Evolutionary conservation across 805 yeast species (phyloP).

Genomic region (Yamadazyma sp.): DNA sequence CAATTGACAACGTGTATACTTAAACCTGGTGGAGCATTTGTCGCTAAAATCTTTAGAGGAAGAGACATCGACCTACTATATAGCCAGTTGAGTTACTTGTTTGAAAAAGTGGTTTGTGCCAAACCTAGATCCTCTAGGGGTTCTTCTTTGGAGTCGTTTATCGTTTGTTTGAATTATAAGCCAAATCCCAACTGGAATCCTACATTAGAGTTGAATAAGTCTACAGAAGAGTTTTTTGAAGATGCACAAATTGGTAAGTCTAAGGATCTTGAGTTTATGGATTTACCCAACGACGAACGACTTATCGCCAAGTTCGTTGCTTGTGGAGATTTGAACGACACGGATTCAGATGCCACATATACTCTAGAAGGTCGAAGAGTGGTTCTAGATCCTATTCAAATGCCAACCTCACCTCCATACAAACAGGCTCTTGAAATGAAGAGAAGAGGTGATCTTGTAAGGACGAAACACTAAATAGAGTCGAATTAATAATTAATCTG

Average conservation of each 20-base stretch:
- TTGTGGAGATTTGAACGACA: constrained; percentile 86
- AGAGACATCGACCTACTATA: constrained; percentile 92
- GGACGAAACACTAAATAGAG: constrained; percentile 10
- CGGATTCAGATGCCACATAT: constrained; percentile 96
- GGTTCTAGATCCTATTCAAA: constrained; percentile 81
- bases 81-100: constrained; percentile 84
- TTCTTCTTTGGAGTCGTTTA: constrained; percentile 88
- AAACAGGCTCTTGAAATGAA: constrained; percentile 87
- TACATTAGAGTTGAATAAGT: constrained; percentile 48
- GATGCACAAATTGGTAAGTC: constrained; percentile 58
- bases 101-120: constrained; percentile 88
- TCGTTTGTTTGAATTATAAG: constrained; percentile 84
- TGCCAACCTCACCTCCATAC: constrained; percentile 97
- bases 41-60: constrained; percentile 95
- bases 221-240: constrained; percentile 83
- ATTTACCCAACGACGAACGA: constrained; percentile 62
- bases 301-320: constrained; percentile 88
- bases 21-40: constrained; percentile 88
- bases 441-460: constrained; percentile 55
- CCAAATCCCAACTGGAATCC: constrained; percentile 90
- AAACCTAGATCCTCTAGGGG: constrained; percentile 96
- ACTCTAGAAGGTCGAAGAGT: constrained; percentile 43
- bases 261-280: constrained; percentile 45
- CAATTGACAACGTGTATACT: constrained; percentile 88
- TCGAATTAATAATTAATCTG: constrained; percentile 8